Conservation (phyloP, 306 rosid genomes). For the Rubus parviflorus region DNA sequence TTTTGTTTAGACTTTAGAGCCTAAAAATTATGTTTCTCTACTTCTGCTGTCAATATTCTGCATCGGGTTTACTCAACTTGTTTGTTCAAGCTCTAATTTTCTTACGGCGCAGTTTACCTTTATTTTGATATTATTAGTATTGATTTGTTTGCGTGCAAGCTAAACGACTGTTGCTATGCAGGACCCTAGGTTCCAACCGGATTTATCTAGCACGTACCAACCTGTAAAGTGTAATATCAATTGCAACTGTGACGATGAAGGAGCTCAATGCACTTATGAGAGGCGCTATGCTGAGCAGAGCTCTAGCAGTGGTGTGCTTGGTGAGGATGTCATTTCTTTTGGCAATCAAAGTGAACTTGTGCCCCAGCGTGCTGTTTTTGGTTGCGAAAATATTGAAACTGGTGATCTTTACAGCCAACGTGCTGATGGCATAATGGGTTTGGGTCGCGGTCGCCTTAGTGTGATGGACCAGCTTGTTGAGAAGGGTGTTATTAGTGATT, state of each 20-base stretch:
- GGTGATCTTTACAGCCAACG: slow-evolving; percentile 58
- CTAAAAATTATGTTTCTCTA: background rate
- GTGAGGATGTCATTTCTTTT: slow-evolving; percentile 46
- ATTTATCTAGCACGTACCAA: slow-evolving; percentile 39
- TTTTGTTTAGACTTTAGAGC: background rate
- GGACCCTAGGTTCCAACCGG: slow-evolving; percentile 53
- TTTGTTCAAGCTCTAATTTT: background rate
- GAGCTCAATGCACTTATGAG: slow-evolving; percentile 49
- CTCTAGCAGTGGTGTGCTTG: slow-evolving; percentile 54
- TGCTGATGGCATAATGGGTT: slow-evolving; percentile 57
- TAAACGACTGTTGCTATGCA: slow-evolving; percentile 2
- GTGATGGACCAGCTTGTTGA: slow-evolving; percentile 59
- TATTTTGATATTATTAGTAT: background rate
- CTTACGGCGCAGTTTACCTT: background rate
- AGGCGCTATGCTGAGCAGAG: slow-evolving; percentile 56
- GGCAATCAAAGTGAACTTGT: slow-evolving; percentile 45
- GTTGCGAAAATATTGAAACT: slow-evolving; percentile 51
- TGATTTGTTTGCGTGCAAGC: background rate
- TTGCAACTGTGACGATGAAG: slow-evolving; percentile 43
- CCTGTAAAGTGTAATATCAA: slow-evolving; percentile 44
- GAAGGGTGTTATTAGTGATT: slow-evolving; percentile 45
- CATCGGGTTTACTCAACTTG: background rate
- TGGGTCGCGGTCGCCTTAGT: slow-evolving; percentile 53
- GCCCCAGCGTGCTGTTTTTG: slow-evolving; percentile 57
- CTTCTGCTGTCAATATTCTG: background rate